Conservation (phyloP, 2,329 filamentous ascomycete species). For the Trichoderma pleuroti region DNA sequence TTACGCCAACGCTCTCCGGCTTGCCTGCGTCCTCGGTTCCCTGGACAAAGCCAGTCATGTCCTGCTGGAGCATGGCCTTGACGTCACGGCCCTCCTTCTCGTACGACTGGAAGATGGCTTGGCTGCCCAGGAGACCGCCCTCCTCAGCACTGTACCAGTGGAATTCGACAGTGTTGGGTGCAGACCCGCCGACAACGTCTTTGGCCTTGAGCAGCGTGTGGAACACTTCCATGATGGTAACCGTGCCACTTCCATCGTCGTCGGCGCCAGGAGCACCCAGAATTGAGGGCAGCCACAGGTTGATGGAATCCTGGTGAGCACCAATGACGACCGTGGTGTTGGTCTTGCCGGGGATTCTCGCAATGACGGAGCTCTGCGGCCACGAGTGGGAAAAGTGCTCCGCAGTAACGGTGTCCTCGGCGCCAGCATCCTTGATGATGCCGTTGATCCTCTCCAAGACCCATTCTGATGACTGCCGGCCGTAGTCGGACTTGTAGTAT, state of each 20-base stretch:
- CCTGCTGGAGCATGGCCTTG: slow-evolving; percentile 97
- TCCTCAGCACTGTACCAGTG: slow-evolving; percentile 96
- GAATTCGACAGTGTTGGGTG: slow-evolving; percentile 86
- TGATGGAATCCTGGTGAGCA: slow-evolving; percentile 93
- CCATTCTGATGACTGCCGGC: slow-evolving; percentile 84
- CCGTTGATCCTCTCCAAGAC: slow-evolving; percentile 70
- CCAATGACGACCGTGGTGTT: slow-evolving; percentile 86
- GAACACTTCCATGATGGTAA: slow-evolving; percentile 91
- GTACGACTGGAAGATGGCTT: slow-evolving; percentile 84
- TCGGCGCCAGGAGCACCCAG: slow-evolving; percentile 89
- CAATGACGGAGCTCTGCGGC: slow-evolving; percentile 89
- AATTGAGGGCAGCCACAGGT: slow-evolving; percentile 80
- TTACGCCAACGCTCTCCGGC: slow-evolving; percentile 83
- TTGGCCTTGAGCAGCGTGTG: slow-evolving; percentile 73
- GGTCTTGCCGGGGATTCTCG: slow-evolving; percentile 80
- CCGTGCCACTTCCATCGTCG: slow-evolving; percentile 87
- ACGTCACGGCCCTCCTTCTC: slow-evolving; percentile 69
- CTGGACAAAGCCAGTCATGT: slow-evolving; percentile 91
- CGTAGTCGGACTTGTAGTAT: slow-evolving; percentile 76
- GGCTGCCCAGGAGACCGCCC: slow-evolving; percentile 79
- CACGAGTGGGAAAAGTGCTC: slow-evolving; percentile 76
- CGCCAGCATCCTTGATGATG: slow-evolving; percentile 68
- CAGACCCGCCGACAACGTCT: slow-evolving; percentile 66
- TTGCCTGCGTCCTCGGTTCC: slow-evolving; percentile 78
- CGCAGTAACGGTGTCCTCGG: slow-evolving; percentile 64